Evolutionary conservation across 805 yeast species (phyloP).

Genomic region (Kuraishia hungarica): DNA sequence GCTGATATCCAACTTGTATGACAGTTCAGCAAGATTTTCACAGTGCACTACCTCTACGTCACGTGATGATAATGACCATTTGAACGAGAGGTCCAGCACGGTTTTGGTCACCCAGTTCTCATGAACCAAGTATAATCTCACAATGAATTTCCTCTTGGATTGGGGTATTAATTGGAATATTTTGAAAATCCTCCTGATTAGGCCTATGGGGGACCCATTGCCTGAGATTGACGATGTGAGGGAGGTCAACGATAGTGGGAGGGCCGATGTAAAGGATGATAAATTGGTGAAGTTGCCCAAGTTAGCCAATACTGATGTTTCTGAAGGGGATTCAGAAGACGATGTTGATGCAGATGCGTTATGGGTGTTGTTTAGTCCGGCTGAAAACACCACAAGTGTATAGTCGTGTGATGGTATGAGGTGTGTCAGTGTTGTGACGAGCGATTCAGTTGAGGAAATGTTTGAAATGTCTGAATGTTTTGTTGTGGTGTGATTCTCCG

Average conservation of each 20-base stretch:
- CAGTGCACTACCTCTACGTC: slow-evolving; percentile 20
- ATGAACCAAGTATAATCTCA: slow-evolving; percentile 71
- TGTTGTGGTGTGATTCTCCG: no score
- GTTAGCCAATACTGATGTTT: not conserved
- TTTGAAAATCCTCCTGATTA: slow-evolving; percentile 17
- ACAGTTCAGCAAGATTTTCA: slow-evolving; percentile 23
- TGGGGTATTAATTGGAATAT: slow-evolving; percentile 49
- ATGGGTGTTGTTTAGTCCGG: slow-evolving; percentile 51
- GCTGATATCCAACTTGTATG: slow-evolving; percentile 64
- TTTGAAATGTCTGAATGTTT: no score
- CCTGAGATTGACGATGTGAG: not conserved
- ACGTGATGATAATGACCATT: slow-evolving; percentile 27
- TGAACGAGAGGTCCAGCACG: slow-evolving; percentile 60
- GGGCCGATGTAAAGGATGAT: not conserved
- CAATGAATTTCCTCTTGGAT: slow-evolving; percentile 41
- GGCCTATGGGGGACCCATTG: not conserved
- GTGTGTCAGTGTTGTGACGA: slow-evolving; percentile 22
- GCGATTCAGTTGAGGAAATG: slow-evolving; percentile 22
- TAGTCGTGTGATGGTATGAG: slow-evolving; percentile 44
- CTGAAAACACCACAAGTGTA: slow-evolving; percentile 67
- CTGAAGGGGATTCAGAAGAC: no score
- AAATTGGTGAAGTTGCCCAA: not conserved
- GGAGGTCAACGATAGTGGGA: not conserved
- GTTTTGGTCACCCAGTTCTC: slow-evolving; percentile 86
- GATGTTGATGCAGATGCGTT: no score